Percentiles rank a stretch among this genome's conserved stretches.
Evolutionary conservation across 495 filamentous ascomycete species (phyloP).

Genomic region (Podospora fimiseda): DNA sequence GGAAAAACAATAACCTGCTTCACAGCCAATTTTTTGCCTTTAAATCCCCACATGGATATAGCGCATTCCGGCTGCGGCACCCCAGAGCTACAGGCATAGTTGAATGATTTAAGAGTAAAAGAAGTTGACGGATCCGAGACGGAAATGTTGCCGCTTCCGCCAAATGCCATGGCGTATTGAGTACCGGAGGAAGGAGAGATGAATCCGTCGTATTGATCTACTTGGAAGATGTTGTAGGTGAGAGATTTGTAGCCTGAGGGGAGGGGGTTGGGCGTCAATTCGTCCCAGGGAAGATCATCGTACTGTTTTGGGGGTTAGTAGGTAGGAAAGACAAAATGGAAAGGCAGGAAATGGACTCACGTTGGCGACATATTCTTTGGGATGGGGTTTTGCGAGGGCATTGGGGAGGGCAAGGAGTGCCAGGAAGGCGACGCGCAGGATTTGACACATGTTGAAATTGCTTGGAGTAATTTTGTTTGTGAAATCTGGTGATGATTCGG

Average conservation of each 20-base stretch:
- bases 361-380: background rate
- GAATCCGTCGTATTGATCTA: slow-evolving; percentile 9
- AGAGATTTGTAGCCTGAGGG: slow-evolving; percentile 1
- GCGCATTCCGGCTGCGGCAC: slow-evolving; percentile 8
- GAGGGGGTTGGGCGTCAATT: slow-evolving; percentile 4
- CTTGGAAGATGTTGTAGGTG: slow-evolving; percentile 10
- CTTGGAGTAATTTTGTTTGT: background rate
- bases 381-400: background rate
- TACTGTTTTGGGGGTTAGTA: slow-evolving; percentile 1
- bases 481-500: background rate
- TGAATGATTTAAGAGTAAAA: slow-evolving; percentile 2
- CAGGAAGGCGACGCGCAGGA: background rate
- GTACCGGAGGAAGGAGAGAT: slow-evolving; percentile 4
- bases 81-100: slow-evolving; percentile 5
- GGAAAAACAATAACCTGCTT: slow-evolving; percentile 5
- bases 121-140: background rate
- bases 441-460: background rate
- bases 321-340: background rate
- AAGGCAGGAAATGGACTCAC: background rate
- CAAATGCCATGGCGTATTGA: slow-evolving; percentile 11
- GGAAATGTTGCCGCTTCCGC: slow-evolving; percentile 6
- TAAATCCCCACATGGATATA: slow-evolving; percentile 9
- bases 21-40: background rate
- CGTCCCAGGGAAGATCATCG: slow-evolving; percentile 5
- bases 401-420: background rate